These are phyloP conservation scores for Bullera alba DNA, from an alignment of 768 basidiomycete genomes.

Conservation along the genomic window DNA sequence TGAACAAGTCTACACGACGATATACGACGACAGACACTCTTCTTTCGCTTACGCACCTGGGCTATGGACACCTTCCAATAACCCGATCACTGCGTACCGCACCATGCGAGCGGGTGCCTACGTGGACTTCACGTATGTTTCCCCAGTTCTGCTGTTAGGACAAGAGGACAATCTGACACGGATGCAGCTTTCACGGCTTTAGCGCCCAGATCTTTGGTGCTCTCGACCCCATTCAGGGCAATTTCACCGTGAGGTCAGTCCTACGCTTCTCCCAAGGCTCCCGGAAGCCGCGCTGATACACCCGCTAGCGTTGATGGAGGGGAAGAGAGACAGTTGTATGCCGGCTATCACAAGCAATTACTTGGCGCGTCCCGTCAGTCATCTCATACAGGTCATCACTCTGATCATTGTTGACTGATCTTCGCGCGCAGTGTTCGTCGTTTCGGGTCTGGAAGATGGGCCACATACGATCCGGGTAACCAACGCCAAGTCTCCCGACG, in stretches of 20 bases:
- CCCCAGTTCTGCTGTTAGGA: neutral
- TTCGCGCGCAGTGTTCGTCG: neutral
- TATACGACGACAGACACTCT: neutral
- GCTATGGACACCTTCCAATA: neutral
- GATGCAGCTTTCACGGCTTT: neutral
- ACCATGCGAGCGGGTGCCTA: neutral
- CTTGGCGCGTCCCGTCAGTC: neutral
- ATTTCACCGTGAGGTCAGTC: neutral
- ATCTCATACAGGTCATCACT: neutral
- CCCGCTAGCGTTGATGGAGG: no score
- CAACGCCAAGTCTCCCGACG: no score
- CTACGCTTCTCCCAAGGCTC: neutral
- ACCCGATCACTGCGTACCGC: neutral
- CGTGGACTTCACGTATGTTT: neutral
- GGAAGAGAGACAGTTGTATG: neutral
- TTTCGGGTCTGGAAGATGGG: no score
- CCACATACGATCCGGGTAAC: no score
- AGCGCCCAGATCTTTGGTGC: neutral
- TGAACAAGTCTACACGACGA: neutral
- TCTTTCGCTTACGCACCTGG: neutral
- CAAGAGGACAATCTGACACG: no score
- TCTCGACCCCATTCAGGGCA: neutral
- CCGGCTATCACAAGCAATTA: neutral
- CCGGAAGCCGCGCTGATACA: neutral
- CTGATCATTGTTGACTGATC: neutral